These are phyloP conservation scores for Nemania bipapillata DNA, from an alignment of 2,329 filamentous ascomycete genomes.

Conservation along the genomic window DNA sequence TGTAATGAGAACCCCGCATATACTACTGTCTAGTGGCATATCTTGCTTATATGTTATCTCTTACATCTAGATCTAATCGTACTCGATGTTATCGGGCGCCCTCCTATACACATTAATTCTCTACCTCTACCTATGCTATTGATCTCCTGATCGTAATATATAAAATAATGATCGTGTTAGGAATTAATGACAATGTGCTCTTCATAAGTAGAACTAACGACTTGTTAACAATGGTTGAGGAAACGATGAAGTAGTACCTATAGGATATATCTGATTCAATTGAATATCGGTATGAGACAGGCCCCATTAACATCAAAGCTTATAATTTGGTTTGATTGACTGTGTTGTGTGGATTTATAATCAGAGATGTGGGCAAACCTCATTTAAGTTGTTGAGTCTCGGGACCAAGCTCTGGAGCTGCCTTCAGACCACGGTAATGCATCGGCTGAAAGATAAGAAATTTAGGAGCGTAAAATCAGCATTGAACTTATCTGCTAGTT, in stretches of 20 bases:
- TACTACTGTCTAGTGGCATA: background rate
- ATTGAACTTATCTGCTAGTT: background rate
- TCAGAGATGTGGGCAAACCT: background rate
- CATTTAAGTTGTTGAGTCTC: background rate
- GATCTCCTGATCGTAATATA: background rate
- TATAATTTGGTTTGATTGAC: background rate
- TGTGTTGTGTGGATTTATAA: background rate
- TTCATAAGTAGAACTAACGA: no score
- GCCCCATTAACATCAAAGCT: background rate
- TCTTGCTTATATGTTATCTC: background rate
- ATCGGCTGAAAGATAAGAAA: background rate
- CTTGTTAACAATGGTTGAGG: no score
- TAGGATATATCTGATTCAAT: background rate
- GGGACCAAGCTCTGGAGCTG: background rate
- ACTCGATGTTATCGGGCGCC: background rate
- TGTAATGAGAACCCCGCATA: conserved; percentile 20
- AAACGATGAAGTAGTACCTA: no score
- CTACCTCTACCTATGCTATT: background rate
- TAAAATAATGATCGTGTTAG: no score
- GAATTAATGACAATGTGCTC: no score
- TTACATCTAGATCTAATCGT: background rate
- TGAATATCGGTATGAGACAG: background rate
- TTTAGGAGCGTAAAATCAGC: background rate
- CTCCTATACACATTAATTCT: background rate
- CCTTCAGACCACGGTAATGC: background rate